Evolutionary conservation across 2,329 filamentous ascomycete genomes (phyloP), one percentile per base, ranked within the genome.

Genomic region (Neofusicoccum parvum): DNA sequence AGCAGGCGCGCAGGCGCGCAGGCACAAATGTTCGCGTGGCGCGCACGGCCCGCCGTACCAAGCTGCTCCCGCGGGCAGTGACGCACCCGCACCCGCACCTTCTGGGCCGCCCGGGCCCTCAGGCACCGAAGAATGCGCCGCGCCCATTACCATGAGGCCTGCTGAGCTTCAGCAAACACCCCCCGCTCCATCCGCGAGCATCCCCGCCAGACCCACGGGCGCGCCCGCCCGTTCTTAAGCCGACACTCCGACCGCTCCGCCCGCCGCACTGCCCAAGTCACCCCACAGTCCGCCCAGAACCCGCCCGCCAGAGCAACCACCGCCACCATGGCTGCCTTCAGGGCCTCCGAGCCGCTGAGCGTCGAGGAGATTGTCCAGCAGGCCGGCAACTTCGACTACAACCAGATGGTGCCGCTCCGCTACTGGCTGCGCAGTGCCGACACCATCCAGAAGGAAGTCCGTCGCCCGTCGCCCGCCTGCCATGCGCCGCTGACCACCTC

Each of bases 381-480:
- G 70, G 95, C 94, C 2, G 84, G 89, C 68, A 87, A 90, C 69
- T 97, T 95, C 75, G 87, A 90, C 65, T 98, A 94, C 80, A 92
- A 93, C 75, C 84, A 85, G 1, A 84, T 86, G 37, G 90, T 97
- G 62, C 86, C 90, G 2, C 83, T 98, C 65, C 90, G 89, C 69
- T 88, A 90, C 76, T 97, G 93, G 91, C 81, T 93, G 34, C 87
- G 92, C 41, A 91, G 93, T 2, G 92, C 92, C 5, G 88, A 91
- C 67, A 91, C 90, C 5, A 81, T 97, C 62, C 84, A 90, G 67
- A 90, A 92, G 78, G 91, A 97, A 86, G 93, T 96, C 71, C 59
- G 83, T 76, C n/a, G 5, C 27, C 39, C 54, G 20, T 43, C 27
- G 37, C 64, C 20, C 27, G n/a, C 36, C n/a, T 56, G 23, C 67